Conservation (phyloP, 2,329 filamentous ascomycete species). For the Apiospora phragmitis region DNA sequence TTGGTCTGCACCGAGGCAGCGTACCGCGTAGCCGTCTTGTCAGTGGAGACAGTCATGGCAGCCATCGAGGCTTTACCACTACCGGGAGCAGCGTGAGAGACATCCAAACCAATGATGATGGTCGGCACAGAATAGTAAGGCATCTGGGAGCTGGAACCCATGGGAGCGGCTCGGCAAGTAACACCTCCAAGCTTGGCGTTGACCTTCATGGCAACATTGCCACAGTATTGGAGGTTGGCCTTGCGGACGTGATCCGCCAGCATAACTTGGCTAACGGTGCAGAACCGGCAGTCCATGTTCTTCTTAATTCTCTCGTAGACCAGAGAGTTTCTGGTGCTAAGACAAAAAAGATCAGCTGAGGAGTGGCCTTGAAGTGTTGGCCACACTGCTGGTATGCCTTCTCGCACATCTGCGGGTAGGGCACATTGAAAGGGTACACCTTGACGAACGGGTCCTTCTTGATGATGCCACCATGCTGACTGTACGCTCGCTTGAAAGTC, state of each 20-base stretch:
- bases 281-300: conserved; percentile 80
- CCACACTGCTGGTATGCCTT: conserved; percentile 57
- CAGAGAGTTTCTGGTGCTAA: conserved; percentile 69
- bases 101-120: conserved; percentile 87
- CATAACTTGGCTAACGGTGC: conserved; percentile 83
- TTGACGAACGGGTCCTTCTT: conserved; percentile 35
- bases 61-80: conserved; percentile 72
- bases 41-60: conserved; percentile 81
- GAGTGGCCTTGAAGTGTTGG: conserved; percentile 53
- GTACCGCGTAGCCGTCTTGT: conserved; percentile 72
- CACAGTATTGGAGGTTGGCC: conserved; percentile 79
- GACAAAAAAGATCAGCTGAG: conserved; percentile 80
- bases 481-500: conserved; percentile 46
- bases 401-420: conserved; percentile 53
- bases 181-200: conserved; percentile 92
- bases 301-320: conserved; percentile 88
- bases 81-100: conserved; percentile 79
- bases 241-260: conserved; percentile 68
- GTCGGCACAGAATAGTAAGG: conserved; percentile 56
- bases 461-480: conserved; percentile 51
- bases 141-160: conserved; percentile 32
- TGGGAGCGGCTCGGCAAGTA: conserved; percentile 52
- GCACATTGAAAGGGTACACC: conserved; percentile 33
- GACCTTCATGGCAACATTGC: conserved; percentile 95
- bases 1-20: conserved; percentile 81